Evolutionary conservation across 1,284 basidiomycete species (phyloP).

Genomic region (Sanghuangporus sanghuang): DNA sequence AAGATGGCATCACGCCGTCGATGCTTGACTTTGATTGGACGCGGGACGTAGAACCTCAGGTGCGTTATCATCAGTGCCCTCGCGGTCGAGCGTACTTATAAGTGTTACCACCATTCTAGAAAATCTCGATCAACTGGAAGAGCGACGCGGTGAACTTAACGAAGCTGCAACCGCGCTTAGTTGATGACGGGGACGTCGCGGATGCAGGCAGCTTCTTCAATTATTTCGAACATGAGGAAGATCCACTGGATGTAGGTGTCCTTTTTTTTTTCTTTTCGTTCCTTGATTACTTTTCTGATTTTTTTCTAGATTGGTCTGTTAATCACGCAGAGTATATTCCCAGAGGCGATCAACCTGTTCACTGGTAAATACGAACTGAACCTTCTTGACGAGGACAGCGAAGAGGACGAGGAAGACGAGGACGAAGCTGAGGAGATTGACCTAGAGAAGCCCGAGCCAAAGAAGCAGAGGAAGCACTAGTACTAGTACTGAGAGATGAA

Average conservation of each 20-base stretch:
- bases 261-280: neutral
- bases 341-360: constrained; percentile 75
- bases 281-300: constrained; percentile 2
- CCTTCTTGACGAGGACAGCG: constrained; percentile 52
- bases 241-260: constrained; percentile 60
- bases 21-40: constrained; percentile 79
- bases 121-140: constrained; percentile 76
- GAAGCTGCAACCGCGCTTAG: constrained; percentile 68
- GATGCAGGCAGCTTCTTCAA: constrained; percentile 87
- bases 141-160: constrained; percentile 69
- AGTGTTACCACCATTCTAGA: constrained; percentile 30
- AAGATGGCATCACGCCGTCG: constrained; percentile 64
- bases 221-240: constrained; percentile 66
- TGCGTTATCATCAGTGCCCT: constrained; percentile 29
- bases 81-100: neutral
- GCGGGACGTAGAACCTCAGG: constrained; percentile 60
- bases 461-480: constrained; percentile 52
- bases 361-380: constrained; percentile 58
- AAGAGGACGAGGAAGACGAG: constrained; percentile 62
- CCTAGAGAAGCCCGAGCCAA: constrained; percentile 70
- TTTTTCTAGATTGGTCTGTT: constrained; percentile 54
- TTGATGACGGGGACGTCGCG: constrained; percentile 50
- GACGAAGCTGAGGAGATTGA: constrained; percentile 78
- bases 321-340: constrained; percentile 73
- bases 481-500: neutral